Percentiles rank a stretch among this genome's conserved stretches.
Conservation (phyloP, 1,139 yeast species). For the Saccharomyces hybrid region DNA sequence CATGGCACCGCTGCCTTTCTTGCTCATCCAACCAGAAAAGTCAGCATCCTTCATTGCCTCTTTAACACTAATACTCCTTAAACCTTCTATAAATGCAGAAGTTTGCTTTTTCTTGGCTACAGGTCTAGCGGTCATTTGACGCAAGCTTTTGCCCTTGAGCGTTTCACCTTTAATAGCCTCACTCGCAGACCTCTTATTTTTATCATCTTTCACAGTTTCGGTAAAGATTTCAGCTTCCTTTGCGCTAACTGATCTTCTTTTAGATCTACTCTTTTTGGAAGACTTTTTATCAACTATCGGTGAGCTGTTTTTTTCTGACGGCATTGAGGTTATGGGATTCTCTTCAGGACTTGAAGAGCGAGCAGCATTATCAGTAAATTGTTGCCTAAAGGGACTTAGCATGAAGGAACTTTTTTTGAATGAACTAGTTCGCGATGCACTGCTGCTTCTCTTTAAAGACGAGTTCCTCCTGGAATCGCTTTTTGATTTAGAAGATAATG, state of each 20-base stretch:
- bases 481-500: not conserved
- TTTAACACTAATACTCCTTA: conserved; percentile 64
- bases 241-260: conserved; percentile 29
- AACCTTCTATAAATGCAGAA: conserved; percentile 92
- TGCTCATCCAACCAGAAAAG: conserved; percentile 92
- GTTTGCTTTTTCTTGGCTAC: conserved; percentile 52
- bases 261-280: conserved; percentile 6
- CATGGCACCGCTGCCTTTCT: conserved; percentile 77
- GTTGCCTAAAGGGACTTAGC: conserved; percentile 22
- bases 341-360: conserved; percentile 10
- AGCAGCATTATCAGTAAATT: conserved; percentile 18
- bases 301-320: conserved; percentile 1
- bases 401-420: conserved; percentile 13
- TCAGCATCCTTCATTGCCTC: conserved; percentile 73
- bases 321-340: conserved; percentile 7
- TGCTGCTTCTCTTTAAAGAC: conserved; percentile 2
- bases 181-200: conserved; percentile 27
- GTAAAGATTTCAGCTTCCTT: conserved; percentile 15
- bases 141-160: conserved; percentile 24
- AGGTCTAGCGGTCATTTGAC: conserved; percentile 20
- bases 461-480: not conserved
- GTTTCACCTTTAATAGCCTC: conserved; percentile 29
- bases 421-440: not conserved
- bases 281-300: not conserved
- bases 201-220: conserved; percentile 16